Conservation (phyloP, 2,329 filamentous ascomycete genomes). For the Xylaria sp. region DNA sequence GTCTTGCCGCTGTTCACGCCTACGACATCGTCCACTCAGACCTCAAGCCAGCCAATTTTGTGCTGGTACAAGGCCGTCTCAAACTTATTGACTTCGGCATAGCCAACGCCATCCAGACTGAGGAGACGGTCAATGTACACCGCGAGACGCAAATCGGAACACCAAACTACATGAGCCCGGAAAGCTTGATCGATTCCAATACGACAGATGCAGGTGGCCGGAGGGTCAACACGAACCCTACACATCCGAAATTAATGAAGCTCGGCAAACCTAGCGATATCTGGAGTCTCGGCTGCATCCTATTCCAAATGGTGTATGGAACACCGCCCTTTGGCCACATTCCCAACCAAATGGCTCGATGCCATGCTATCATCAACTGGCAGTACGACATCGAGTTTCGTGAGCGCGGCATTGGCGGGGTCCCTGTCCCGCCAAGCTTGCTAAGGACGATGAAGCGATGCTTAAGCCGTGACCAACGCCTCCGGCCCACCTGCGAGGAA, state of each 20-base stretch:
- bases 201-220: conserved; percentile 48
- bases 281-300: conserved; percentile 94
- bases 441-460: conserved; percentile 67
- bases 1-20: conserved; percentile 85
- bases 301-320: conserved; percentile 99
- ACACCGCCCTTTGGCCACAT: conserved; percentile 94
- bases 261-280: conserved; percentile 95
- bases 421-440: conserved; percentile 62
- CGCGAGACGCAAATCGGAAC: conserved; percentile 94
- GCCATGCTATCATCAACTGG: conserved; percentile 85
- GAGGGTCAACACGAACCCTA: conserved; percentile 43
- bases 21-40: conserved; percentile 96
- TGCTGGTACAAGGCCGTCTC: conserved; percentile 84
- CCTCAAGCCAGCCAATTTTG: conserved; percentile 95
- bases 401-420: conserved; percentile 69
- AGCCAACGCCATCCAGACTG: conserved; percentile 92
- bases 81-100: conserved; percentile 99
- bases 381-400: conserved; percentile 76
- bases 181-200: conserved; percentile 88
- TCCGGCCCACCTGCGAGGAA: conserved; percentile 68
- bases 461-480: conserved; percentile 65
- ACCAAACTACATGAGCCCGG: conserved; percentile 98
- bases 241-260: conserved; percentile 80
- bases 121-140: conserved; percentile 96
- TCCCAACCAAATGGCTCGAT: conserved; percentile 81